phyloP scores from a whole-genome alignment of 371 early-diverging fungal genomes.

The Thermomucor indicae-seudaticae region DNA sequence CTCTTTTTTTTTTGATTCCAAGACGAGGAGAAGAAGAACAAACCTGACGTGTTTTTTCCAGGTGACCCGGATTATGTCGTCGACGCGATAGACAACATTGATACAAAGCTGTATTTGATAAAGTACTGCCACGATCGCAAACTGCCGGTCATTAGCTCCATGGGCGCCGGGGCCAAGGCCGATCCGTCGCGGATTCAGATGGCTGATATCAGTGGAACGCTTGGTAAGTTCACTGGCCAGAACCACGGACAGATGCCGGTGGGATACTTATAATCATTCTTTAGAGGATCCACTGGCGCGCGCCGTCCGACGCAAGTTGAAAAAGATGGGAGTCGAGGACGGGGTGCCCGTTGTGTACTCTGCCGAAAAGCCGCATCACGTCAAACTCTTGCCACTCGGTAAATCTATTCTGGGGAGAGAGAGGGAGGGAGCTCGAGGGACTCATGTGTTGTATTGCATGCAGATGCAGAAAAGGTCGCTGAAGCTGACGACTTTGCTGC shows the following conservation, averaged over 20 bases:
- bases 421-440: too few relatives aligned
- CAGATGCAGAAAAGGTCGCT: conserved; percentile 74
- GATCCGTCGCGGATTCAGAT: conserved; percentile 93
- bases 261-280: not conserved
- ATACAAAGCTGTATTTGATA: conserved; percentile 87
- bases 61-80: conserved; percentile 74
- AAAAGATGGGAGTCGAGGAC: conserved; percentile 61
- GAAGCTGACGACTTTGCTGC: conserved; percentile 87
- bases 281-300: conserved; percentile 94
- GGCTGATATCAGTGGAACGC: conserved; percentile 90
- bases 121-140: conserved; percentile 75
- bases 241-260: not conserved
- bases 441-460: not conserved
- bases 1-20: not conserved
- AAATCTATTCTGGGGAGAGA: too few relatives aligned
- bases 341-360: conserved; percentile 91
- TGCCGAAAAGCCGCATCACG: conserved; percentile 81
- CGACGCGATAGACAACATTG: conserved; percentile 94
- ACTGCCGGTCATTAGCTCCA: conserved; percentile 79
- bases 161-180: conserved; percentile 94
- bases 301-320: conserved; percentile 72
- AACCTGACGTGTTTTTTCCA: conserved; percentile 3
- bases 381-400: conserved; percentile 75
- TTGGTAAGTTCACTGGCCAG: conserved; percentile 45
- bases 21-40: not conserved